Percentiles rank a stretch among this genome's conserved stretches.
phyloP scores from a whole-genome alignment of 345 rosid species.

The Linum usitatissimum region DNA sequence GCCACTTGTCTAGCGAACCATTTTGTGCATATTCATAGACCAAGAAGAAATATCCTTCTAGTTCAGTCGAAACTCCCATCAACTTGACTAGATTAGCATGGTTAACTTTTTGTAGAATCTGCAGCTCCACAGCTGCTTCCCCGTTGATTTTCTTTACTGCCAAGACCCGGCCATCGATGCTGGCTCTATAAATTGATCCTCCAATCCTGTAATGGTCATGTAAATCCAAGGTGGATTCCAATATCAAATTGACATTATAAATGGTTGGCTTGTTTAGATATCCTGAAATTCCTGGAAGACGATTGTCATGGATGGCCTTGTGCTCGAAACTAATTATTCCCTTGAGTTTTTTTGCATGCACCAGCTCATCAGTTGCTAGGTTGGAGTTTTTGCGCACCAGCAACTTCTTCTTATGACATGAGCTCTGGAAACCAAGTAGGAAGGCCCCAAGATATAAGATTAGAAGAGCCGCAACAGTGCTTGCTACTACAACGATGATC shows the following conservation, averaged over 20 bases:
- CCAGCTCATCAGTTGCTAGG: conserved; percentile 30
- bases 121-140: conserved; percentile 35
- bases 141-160: conserved; percentile 41
- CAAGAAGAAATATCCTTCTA: conserved; percentile 34
- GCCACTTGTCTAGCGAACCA: conserved; percentile 45
- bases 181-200: conserved; percentile 40
- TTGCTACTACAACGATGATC: conserved; percentile 13
- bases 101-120: conserved; percentile 45
- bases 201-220: conserved; percentile 33
- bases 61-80: conserved; percentile 35
- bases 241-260: conserved; percentile 28
- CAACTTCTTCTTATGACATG: conserved; percentile 13
- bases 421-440: conserved; percentile 6
- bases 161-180: conserved; percentile 31
- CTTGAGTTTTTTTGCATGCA: conserved; percentile 21
- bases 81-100: conserved; percentile 56
- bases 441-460: conserved; percentile 19
- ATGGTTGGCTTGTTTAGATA: conserved; percentile 40
- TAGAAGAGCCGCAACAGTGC: conserved; percentile 18
- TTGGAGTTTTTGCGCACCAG: conserved; percentile 22
- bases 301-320: conserved; percentile 34
- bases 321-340: conserved; percentile 16
- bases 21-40: conserved; percentile 56
- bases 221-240: conserved; percentile 41
- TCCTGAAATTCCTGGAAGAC: conserved; percentile 43